A percentile compares a stretch with the other conserved stretches of the same genome.
Evolutionary conservation across 345 rosid species (phyloP).

Genomic region (Eucalyptus cloeziana): DNA sequence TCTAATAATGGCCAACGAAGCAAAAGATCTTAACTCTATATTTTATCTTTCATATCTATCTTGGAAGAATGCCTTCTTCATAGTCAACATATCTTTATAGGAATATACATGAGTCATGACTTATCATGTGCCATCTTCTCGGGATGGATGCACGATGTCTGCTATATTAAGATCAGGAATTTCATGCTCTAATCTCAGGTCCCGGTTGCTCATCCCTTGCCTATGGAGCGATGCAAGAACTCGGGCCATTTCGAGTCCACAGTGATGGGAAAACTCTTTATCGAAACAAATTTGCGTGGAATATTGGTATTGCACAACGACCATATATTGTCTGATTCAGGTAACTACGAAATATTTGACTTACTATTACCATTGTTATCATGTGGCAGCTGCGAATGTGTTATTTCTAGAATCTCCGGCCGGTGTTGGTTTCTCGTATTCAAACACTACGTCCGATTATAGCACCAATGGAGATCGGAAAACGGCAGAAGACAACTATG

Average conservation of each 20-base stretch:
- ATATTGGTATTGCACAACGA: neutral
- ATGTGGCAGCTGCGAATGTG: constrained; percentile 49
- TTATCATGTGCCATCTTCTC: neutral
- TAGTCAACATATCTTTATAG: neutral
- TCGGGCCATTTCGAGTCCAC: constrained; percentile 31
- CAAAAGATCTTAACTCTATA: neutral
- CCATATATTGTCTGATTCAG: neutral
- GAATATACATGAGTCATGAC: neutral
- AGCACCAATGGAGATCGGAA: constrained; percentile 33
- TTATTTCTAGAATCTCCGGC: constrained; percentile 84
- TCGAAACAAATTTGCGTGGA: constrained; percentile 17
- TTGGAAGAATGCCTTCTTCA: neutral
- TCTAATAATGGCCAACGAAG: neutral
- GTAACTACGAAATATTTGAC: neutral
- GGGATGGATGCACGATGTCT: neutral
- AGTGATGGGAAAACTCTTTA: constrained; percentile 27
- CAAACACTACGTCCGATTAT: constrained; percentile 54
- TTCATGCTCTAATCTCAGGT: neutral
- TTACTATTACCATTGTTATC: neutral
- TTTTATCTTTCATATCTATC: neutral
- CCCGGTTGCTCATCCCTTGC: constrained; percentile 38
- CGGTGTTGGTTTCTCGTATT: constrained; percentile 84
- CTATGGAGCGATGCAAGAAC: constrained; percentile 38
- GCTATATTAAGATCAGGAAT: neutral
- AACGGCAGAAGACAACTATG: constrained; percentile 58